A percentile compares a stretch with the other conserved stretches of the same genome.
Evolutionary conservation across 129 eudicot genomes (phyloP).

Genomic region (Mikania micrantha): DNA sequence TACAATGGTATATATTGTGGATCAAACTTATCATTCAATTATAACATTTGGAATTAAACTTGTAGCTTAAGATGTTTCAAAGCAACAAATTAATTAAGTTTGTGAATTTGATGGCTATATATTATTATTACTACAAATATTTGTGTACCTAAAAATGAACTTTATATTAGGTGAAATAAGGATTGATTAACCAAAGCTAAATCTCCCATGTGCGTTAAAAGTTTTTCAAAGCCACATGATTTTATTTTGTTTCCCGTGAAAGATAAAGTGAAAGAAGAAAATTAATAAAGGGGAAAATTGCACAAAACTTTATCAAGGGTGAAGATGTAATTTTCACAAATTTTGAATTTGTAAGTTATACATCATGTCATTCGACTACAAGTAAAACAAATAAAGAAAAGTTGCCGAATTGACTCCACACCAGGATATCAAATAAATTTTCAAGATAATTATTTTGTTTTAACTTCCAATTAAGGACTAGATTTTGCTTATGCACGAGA

Average conservation of each 20-base stretch:
- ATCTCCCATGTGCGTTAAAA: constrained; percentile 21
- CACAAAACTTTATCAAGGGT: not conserved
- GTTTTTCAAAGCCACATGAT: constrained; percentile 17
- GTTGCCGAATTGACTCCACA: no score
- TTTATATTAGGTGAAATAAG: constrained; percentile 2
- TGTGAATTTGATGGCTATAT: not conserved
- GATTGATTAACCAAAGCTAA: constrained; percentile 5
- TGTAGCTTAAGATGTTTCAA: not conserved
- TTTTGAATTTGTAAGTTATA: no score
- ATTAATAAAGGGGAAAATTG: not conserved
- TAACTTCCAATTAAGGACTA: no score
- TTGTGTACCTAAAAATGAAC: not conserved
- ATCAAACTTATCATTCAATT: no score
- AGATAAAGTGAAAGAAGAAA: constrained; percentile 20
- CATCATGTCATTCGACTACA: no score
- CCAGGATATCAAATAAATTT: no score
- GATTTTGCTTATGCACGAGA: no score
- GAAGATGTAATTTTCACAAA: no score
- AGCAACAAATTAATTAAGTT: not conserved
- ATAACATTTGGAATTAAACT: not conserved
- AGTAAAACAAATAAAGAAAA: no score
- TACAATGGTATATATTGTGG: not conserved
- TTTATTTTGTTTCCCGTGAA: constrained; percentile 4
- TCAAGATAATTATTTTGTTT: no score
- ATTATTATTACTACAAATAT: not conserved